Evolutionary conservation across 2,329 filamentous ascomycete species (phyloP), one percentile per base, ranked within the genome.

Genomic region (Daldinia eschscholtzii): DNA sequence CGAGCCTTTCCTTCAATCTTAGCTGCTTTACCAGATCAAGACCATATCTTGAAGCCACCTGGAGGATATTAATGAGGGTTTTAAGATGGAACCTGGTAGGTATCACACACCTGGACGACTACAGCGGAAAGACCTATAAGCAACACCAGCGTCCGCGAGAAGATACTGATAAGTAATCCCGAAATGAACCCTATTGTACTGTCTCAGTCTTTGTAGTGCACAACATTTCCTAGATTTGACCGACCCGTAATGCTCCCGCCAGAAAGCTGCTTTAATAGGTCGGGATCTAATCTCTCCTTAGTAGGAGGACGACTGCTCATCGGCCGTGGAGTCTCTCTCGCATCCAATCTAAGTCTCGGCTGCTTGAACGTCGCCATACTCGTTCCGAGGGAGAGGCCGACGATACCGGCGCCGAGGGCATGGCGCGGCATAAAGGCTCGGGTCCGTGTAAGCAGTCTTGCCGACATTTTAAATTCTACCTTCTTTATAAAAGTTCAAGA

Each of bases 61-160:
- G 57, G 33, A 57, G 35, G 53, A 35, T 28, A 64, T 61, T 65
- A 46, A 18, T 6, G 64, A 13, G 35, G 56, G 13, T 15, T 39
- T 48, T n/a, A 15, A 20, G 46, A 9, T 15, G 23, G 15, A 44
- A 50, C 33, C 48, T 41, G n/a, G 37, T 18, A 7, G n/a, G 37
- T 18, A 15, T 10, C 18, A 46, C 26, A 10, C 20, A 91, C 90
- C 81, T 92, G 88, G 15, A 91, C 76, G 33, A 87, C 83, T 13
- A 92, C 82, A 26, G 92, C 86, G 9, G 89, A 79, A 12, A 93
- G 75, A 0, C 92, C 91, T 20, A 92, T 81, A 20, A 94, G 78
- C 15, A 94, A 75, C 1, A 91, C 90, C 55, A 94, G 81, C 1
- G 90, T 88, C 76, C 88, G 88, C 7, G 91, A 93, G 78, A 94